A percentile compares a stretch with the other conserved stretches of the same genome.
Conservation (phyloP, 768 basidiomycete genomes). For the Termitomyces sp. region DNA sequence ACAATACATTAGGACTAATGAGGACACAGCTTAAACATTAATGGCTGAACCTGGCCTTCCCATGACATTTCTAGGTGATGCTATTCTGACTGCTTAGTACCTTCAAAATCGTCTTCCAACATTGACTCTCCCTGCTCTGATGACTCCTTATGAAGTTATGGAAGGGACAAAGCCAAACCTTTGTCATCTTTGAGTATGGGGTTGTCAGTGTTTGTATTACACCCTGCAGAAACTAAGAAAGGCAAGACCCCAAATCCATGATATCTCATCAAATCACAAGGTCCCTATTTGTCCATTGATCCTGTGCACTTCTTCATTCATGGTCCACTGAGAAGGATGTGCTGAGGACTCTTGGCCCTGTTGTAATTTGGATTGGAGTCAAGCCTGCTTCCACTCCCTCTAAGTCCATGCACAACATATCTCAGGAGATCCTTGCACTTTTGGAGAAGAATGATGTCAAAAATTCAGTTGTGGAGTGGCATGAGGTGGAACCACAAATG, state of each 20-base stretch:
- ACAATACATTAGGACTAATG: too few relatives aligned
- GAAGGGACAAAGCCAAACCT: too few relatives aligned
- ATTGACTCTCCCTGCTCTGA: too few relatives aligned
- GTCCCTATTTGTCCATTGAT: slow-evolving; percentile 10
- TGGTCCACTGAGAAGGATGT: slow-evolving; percentile 18
- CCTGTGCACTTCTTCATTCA: slow-evolving; percentile 34
- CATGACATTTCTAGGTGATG: too few relatives aligned
- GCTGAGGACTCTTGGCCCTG: slow-evolving; percentile 30
- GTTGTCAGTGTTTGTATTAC: too few relatives aligned
- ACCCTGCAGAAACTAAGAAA: too few relatives aligned
- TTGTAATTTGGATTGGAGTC: slow-evolving; percentile 35
- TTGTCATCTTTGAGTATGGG: too few relatives aligned
- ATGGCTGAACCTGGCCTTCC: too few relatives aligned
- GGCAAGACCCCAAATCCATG: slow-evolving; percentile 26
- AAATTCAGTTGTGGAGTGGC: slow-evolving; percentile 36
- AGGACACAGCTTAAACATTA: too few relatives aligned
- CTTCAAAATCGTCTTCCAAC: too few relatives aligned
- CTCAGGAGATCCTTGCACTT: slow-evolving; percentile 33
- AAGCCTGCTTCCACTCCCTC: slow-evolving; percentile 31
- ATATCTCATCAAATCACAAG: slow-evolving; percentile 26
- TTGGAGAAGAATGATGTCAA: slow-evolving; percentile 28
- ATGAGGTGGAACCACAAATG: slow-evolving; percentile 26
- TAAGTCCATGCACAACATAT: slow-evolving; percentile 32
- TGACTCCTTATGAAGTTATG: too few relatives aligned
- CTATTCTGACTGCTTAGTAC: too few relatives aligned